A percentile compares a stretch with the other conserved stretches of the same genome.
These are phyloP conservation scores for Zychaea mexicana DNA, from an alignment of 371 early-diverging fungal species.

Conservation along the genomic window DNA sequence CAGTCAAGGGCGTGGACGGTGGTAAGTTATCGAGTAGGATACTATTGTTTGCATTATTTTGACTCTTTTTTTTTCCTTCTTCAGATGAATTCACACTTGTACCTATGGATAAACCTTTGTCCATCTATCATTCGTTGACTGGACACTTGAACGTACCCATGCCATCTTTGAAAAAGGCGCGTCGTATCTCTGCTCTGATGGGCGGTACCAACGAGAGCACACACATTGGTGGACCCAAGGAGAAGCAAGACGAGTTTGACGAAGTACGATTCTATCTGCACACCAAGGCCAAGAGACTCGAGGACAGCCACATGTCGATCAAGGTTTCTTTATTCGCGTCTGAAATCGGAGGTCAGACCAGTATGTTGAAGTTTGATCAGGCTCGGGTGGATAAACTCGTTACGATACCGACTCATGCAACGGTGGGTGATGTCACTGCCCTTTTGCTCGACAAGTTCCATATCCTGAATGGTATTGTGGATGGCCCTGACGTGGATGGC, in stretches of 20 bases:
- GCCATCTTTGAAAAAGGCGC: constrained; percentile 48
- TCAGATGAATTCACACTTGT: constrained; percentile 51
- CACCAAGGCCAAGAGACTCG: constrained; percentile 28
- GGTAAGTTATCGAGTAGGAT: constrained; percentile 43
- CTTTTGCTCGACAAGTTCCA: constrained; percentile 51
- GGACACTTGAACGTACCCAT: constrained; percentile 52
- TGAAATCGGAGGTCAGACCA: constrained; percentile 18
- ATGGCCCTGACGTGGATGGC: constrained; percentile 26
- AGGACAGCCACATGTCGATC: constrained; percentile 43
- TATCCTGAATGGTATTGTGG: constrained; percentile 48
- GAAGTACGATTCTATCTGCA: constrained; percentile 46
- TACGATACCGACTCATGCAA: constrained; percentile 29
- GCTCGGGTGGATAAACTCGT: constrained; percentile 43
- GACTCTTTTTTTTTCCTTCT: background rate
- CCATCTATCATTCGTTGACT: constrained; percentile 56
- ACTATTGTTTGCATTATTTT: no score
- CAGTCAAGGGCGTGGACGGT: constrained; percentile 56
- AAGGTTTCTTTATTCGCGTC: constrained; percentile 38
- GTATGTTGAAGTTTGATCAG: constrained; percentile 22
- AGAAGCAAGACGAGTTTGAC: constrained; percentile 5
- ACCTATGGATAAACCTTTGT: constrained; percentile 50
- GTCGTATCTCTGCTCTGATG: constrained; percentile 53
- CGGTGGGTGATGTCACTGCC: constrained; percentile 37
- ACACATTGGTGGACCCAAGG: constrained; percentile 44
- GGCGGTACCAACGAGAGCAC: constrained; percentile 24